Evolutionary conservation across 257 asterid genomes (phyloP).

Genomic region (Nicotiana undulata): DNA sequence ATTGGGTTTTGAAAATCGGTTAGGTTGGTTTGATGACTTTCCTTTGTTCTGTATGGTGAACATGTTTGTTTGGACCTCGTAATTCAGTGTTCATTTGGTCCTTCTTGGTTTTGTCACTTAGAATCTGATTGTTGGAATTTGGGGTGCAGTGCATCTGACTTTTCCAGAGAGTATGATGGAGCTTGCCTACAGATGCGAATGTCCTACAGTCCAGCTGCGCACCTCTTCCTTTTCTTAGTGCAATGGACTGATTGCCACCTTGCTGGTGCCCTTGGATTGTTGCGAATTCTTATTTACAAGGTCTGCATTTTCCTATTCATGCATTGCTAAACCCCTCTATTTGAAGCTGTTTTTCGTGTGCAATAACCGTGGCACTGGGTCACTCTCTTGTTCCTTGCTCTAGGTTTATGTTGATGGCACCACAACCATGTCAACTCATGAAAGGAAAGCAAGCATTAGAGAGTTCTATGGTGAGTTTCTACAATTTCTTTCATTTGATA

Average conservation of each 20-base stretch:
- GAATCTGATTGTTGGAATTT: constrained; percentile 1
- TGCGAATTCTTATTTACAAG: constrained; percentile 86
- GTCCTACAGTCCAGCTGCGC: constrained; percentile 96
- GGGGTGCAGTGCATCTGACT: constrained; percentile 77
- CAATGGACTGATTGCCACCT: constrained; percentile 95
- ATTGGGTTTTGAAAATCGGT: not conserved
- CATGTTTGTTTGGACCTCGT: not conserved
- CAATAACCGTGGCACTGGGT: not conserved
- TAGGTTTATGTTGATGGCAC: constrained; percentile 96
- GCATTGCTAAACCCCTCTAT: not conserved
- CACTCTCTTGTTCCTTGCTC: not conserved
- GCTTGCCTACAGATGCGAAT: constrained; percentile 94
- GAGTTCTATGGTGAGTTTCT: constrained; percentile 75
- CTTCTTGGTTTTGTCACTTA: not conserved
- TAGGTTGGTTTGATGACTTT: not conserved
- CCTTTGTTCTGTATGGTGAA: not conserved
- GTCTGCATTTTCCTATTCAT: constrained; percentile 21
- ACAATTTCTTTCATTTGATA: not conserved
- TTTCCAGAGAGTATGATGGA: constrained; percentile 77
- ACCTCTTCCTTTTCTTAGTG: constrained; percentile 75
- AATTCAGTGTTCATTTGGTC: not conserved
- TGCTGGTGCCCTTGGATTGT: constrained; percentile 92
- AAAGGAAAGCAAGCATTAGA: constrained; percentile 86
- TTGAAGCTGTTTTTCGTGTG: not conserved
- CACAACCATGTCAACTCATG: constrained; percentile 90